Base-by-base conservation (phyloP, 768 basidiomycete species). In the Mycena metata region DNA sequence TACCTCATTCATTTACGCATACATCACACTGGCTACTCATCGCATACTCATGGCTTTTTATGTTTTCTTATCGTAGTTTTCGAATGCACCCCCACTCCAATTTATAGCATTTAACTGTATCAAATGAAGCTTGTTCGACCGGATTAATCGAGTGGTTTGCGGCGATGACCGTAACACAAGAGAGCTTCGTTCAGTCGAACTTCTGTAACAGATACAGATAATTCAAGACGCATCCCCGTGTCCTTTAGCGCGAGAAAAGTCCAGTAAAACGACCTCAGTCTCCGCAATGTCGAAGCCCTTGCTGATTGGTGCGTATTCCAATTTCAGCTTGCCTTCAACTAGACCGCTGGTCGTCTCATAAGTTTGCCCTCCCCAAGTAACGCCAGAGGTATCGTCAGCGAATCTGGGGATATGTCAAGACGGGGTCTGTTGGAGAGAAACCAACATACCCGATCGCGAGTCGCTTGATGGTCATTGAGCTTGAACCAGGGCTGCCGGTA, bases 361-460 rank as follows among this genome's bases (percentile, higher is more conserved):
- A 2, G 84, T 85, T 72, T 86, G 87, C 10, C 87, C 88, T 55
- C 84, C 89, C 88, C 89, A 88, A 1, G 80, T 86, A 63, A 90
- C 58, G 12, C 84, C 85, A n/a, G 81, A 79, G 3, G 78, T 80
- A 70, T 86, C 87, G 64, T 88, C 83, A 2, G 88, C 84, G 64
- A 84, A 79, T 17, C 85, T 88, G 26, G 26, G 5, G 8, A 8
- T 19, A 15, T 62, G 5, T 30, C 30, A 30, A 62, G 47, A 50
- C 42, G n/a, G 10, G 30, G 10, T 13, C 43, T 39, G 17, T 23
- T n/a, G 19, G 26, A 50, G 55, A 16, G 26, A 10, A 43, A 58
- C n/a, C 30, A 30, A 50, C 57, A 39, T 71, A 88, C 87, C 78
- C 77, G 52, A 89, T 85, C 2, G 75, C 71, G 9, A 90, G 80